phyloP scores from a whole-genome alignment of 345 rosid genomes.

The Streptanthus diversifolius region DNA sequence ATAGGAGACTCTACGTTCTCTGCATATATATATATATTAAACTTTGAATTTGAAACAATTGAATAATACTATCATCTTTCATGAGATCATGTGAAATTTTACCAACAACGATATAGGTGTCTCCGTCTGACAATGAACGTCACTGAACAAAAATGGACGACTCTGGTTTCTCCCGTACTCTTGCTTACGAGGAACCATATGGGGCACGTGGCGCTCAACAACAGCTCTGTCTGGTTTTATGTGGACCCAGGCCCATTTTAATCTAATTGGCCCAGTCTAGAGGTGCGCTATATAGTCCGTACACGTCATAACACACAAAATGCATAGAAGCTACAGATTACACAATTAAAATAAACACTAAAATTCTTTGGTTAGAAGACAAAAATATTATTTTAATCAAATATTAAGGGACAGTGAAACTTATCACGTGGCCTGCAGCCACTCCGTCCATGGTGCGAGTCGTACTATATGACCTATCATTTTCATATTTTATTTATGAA shows the following conservation, averaged over 20 bases:
- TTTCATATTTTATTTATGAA: background rate
- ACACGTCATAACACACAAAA: slow-evolving; percentile 24
- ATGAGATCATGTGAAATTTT: slow-evolving; percentile 19
- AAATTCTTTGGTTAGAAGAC: background rate
- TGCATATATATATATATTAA: background rate
- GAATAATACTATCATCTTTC: background rate
- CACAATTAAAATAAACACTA: background rate
- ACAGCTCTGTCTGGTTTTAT: background rate
- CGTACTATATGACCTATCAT: background rate
- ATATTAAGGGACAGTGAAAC: background rate
- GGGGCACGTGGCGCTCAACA: slow-evolving; percentile 13
- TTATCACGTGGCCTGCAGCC: background rate
- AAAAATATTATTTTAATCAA: background rate
- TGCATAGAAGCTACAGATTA: slow-evolving; percentile 1
- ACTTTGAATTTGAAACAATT: background rate
- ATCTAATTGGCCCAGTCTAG: slow-evolving; percentile 20
- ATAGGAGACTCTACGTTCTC: background rate
- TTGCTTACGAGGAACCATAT: slow-evolving; percentile 16
- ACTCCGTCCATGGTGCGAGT: background rate
- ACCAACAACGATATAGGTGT: slow-evolving; percentile 20
- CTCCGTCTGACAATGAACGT: slow-evolving; percentile 23
- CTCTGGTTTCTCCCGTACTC: slow-evolving; percentile 26
- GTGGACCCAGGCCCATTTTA: slow-evolving; percentile 25
- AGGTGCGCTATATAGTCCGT: slow-evolving; percentile 30
- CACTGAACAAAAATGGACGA: slow-evolving; percentile 28